These are phyloP conservation scores for Paraphoma sp. DNA, from an alignment of 2,329 filamentous ascomycete species.

Conservation along the genomic window DNA sequence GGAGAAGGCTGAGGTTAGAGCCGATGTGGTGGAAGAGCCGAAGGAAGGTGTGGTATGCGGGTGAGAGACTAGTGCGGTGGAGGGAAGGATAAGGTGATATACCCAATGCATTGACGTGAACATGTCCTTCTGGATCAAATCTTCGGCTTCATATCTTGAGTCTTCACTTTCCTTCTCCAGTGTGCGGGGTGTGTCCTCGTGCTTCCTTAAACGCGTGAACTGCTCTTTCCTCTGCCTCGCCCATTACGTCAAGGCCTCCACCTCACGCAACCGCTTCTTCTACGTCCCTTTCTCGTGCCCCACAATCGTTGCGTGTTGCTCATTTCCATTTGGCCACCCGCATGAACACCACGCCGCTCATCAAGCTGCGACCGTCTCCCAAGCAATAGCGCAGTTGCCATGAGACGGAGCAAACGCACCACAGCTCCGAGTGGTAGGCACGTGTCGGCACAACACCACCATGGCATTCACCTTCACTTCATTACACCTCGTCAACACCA, in stretches of 20 bases:
- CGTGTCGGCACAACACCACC: not conserved
- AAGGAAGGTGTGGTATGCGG: conserved; percentile 55
- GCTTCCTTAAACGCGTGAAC: not conserved
- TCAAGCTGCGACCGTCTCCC: not conserved
- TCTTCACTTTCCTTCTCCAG: not conserved
- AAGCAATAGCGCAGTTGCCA: not conserved
- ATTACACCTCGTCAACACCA: not conserved
- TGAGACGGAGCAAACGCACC: not conserved
- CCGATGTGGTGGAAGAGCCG: conserved; percentile 47
- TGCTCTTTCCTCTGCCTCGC: not conserved
- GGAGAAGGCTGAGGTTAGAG: conserved; percentile 15
- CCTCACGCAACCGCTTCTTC: too few species aligned
- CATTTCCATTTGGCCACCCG: not conserved
- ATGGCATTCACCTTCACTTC: not conserved
- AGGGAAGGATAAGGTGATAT: conserved; percentile 2
- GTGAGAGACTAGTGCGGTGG: conserved; percentile 19
- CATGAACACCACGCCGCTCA: not conserved
- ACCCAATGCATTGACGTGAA: not conserved
- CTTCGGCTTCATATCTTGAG: not conserved
- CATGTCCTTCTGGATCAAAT: not conserved
- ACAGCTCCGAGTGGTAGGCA: not conserved
- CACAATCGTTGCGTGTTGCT: too few species aligned
- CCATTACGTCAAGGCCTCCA: not conserved
- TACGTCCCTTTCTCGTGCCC: too few species aligned
- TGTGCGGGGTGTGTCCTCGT: not conserved